phyloP scores from a whole-genome alignment of 139 green algal genomes.

The Diplosphaera chodatii region DNA sequence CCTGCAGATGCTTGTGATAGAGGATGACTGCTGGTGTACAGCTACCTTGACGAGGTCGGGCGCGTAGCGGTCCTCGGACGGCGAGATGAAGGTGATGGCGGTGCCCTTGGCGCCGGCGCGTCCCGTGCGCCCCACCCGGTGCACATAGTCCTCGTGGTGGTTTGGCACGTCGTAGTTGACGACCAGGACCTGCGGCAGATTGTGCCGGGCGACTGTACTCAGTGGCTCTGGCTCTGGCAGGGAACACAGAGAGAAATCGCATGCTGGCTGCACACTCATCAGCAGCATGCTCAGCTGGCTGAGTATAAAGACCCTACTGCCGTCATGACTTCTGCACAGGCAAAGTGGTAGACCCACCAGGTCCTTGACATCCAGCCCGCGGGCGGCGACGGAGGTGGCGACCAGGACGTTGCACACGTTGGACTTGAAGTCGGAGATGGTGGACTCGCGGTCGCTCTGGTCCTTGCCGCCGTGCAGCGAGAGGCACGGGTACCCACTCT shows the following conservation, averaged over 20 bases:
- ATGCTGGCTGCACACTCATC: no score
- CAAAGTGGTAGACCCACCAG: no score
- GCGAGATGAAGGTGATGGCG: slow-evolving; percentile 91
- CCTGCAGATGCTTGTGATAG: no score
- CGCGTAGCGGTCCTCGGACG: slow-evolving; percentile 86
- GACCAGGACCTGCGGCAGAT: slow-evolving; percentile 72
- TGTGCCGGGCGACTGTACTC: no score
- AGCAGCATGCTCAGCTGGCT: no score
- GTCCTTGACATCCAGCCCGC: slow-evolving; percentile 93
- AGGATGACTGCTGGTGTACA: no score
- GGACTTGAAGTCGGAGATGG: slow-evolving; percentile 93
- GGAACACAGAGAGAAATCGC: no score
- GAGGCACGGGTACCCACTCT: slow-evolving; percentile 86
- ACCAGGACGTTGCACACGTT: slow-evolving; percentile 90
- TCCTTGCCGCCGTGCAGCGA: slow-evolving; percentile 97
- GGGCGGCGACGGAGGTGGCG: slow-evolving; percentile 83
- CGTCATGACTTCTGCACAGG: no score
- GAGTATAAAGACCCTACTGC: no score
- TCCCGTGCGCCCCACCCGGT: slow-evolving; percentile 85
- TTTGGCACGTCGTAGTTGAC: slow-evolving; percentile 97
- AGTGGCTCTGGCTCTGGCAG: no score
- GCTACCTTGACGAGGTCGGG: slow-evolving; percentile 96
- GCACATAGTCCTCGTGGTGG: slow-evolving; percentile 98
- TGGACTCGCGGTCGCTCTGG: slow-evolving; percentile 90
- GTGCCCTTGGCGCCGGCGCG: slow-evolving; percentile 81